Evolutionary conservation across 495 filamentous ascomycete species (phyloP), one percentile per base, ranked within the genome.

Genomic region (Beverwykella pulmonaria): DNA sequence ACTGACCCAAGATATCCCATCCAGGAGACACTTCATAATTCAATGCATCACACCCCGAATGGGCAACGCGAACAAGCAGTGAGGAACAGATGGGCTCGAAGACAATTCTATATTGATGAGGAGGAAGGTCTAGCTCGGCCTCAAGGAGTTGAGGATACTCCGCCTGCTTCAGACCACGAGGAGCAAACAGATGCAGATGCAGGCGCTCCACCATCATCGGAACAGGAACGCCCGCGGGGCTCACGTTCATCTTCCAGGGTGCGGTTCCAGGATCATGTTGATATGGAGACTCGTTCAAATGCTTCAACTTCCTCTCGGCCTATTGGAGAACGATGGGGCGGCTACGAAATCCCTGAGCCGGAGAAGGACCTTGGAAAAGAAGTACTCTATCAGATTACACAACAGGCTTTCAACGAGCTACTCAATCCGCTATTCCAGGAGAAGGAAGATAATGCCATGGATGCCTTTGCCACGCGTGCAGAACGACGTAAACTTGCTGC

Each of bases 381-480:
- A 71, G 86, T 96, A 17, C 79, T 98, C 7, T 97, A 94, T 71
- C 91, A 96, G 72, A 87, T 93, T 19, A 90, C 89, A 0, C 91
- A 96, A 71, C 88, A 96, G 72, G 92, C 90, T 0, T 88, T 96
- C 75, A 97, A 97, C 72, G 92, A 98, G 75, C 79, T 98, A 3
- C 83, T 98, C 5, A 91, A 97, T 73, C 80, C 86, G 10, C 79
- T 98, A 0, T 98, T 98, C 79, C 87, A 87, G 68, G 80, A 80
- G 25, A 88, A 89, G 65, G 94, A 98, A 76, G 87, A 91, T 61
- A 74, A 90, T 8, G 86, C 92, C 9, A 79, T 96, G 65, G 83
- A 89, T 54, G 87, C 84, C 9, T 83, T 84, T 41, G 80, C 83
- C 17, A 91, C 86, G 0, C 87, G 85, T 59, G 75, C 78, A 22